phyloP scores from a whole-genome alignment of 495 filamentous ascomycete species.

The Trichoderma asperelloides region DNA sequence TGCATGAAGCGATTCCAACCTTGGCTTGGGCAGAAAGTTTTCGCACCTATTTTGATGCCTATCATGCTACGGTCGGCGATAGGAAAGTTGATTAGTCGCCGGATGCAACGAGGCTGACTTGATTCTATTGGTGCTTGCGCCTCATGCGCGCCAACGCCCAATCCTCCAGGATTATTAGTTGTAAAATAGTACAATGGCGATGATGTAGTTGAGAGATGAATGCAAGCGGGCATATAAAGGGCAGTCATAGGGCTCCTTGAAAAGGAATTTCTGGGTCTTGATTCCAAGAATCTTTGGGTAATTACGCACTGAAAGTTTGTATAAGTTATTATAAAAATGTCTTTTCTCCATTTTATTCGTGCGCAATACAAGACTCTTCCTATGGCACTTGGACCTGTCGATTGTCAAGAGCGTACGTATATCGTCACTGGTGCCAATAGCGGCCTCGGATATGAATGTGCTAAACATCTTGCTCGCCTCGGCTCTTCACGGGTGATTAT shows the following conservation, averaged over 20 bases:
- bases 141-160: not conserved
- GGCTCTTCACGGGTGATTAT: conserved; percentile 35
- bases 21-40: not conserved
- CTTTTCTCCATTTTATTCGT: not conserved
- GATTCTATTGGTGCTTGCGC: not conserved
- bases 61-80: not conserved
- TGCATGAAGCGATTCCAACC: too few species aligned
- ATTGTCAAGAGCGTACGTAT: conserved; percentile 23
- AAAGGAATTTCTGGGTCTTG: not conserved
- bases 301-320: too few species aligned
- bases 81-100: not conserved
- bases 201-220: not conserved
- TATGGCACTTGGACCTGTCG: not conserved
- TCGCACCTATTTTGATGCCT: not conserved
- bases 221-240: not conserved
- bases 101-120: not conserved
- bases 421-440: conserved; percentile 47
- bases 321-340: not conserved
- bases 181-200: not conserved
- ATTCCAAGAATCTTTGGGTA: too few species aligned
- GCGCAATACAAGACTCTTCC: not conserved
- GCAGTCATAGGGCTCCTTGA: not conserved
- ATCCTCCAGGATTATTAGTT: not conserved
- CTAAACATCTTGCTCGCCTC: conserved; percentile 33
- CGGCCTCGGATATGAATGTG: conserved; percentile 45